Percentiles rank a stretch among this genome's conserved stretches.
These are phyloP conservation scores for Colletotrichum salicis DNA, from an alignment of 2,329 filamentous ascomycete genomes.

Conservation along the genomic window DNA sequence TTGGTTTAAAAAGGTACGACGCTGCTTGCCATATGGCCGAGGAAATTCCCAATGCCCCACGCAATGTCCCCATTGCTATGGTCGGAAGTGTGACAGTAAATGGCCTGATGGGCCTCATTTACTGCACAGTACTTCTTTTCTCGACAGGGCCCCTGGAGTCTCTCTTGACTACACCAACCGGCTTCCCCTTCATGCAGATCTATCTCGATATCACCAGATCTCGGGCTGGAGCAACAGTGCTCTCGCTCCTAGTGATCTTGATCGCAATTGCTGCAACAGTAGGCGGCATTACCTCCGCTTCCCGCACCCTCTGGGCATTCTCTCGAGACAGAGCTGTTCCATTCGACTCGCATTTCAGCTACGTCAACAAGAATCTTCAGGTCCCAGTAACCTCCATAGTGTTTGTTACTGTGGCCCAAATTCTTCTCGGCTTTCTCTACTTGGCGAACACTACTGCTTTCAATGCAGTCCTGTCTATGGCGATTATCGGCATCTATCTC, in stretches of 20 bases:
- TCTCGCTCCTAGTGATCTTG: constrained; percentile 41
- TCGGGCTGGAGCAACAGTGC: constrained; percentile 39
- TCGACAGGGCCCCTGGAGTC: constrained; percentile 51
- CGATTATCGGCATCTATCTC: constrained; percentile 54
- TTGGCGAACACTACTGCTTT: constrained; percentile 53
- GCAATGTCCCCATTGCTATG: constrained; percentile 47
- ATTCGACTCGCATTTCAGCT: constrained; percentile 48
- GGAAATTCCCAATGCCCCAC: constrained; percentile 45
- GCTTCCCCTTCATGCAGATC: constrained; percentile 56
- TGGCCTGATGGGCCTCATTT: constrained; percentile 56
- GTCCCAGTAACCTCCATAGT: constrained; percentile 46
- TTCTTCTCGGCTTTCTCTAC: constrained; percentile 50
- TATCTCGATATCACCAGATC: constrained; percentile 45
- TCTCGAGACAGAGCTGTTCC: constrained; percentile 49
- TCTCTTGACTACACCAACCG: constrained; percentile 51
- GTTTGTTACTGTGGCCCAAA: constrained; percentile 39
- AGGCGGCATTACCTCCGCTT: constrained; percentile 47
- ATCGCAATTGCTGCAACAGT: constrained; percentile 44
- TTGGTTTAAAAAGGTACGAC: constrained; percentile 40
- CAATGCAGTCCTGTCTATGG: constrained; percentile 53
- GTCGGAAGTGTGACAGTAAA: constrained; percentile 50
- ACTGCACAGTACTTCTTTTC: constrained; percentile 54
- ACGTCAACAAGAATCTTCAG: constrained; percentile 45
- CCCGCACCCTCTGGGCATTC: constrained; percentile 51
- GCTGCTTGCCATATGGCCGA: constrained; percentile 47